Evolutionary conservation across 805 yeast genomes (phyloP).

Genomic region (Metschnikowia hibisci): DNA sequence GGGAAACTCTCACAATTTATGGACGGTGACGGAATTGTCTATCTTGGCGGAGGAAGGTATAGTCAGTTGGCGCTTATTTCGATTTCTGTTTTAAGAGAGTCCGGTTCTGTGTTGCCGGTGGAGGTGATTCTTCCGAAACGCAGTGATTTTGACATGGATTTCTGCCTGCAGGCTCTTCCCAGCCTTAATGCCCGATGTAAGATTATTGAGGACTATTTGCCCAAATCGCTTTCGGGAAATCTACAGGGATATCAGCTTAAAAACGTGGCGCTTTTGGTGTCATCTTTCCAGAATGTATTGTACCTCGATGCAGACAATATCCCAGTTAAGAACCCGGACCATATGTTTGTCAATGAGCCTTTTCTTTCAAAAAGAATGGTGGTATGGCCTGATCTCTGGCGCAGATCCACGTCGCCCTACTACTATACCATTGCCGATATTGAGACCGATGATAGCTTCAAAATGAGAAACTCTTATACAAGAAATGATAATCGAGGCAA

Average conservation of each 20-base stretch:
- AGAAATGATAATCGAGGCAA: constrained; percentile 25
- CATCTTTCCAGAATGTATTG: constrained; percentile 34
- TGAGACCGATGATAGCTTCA: constrained; percentile 17
- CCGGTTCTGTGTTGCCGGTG: constrained; percentile 34
- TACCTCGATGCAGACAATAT: constrained; percentile 40
- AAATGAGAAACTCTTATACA: constrained; percentile 27
- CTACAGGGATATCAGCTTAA: constrained; percentile 34
- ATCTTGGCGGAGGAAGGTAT: constrained; percentile 35
- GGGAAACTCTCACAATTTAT: constrained; percentile 21
- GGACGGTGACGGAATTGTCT: constrained; percentile 40
- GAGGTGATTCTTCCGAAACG: constrained; percentile 35
- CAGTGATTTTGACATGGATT: constrained; percentile 30
- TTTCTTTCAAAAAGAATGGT: constrained; percentile 26
- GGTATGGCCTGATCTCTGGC: constrained; percentile 43
- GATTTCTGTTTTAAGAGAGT: constrained; percentile 29
- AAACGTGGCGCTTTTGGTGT: constrained; percentile 33
- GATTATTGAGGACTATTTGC: constrained; percentile 46
- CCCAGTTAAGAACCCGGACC: constrained; percentile 35
- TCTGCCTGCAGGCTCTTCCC: constrained; percentile 33
- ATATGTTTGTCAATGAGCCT: constrained; percentile 32
- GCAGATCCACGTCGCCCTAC: constrained; percentile 36
- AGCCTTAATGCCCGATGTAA: constrained; percentile 31
- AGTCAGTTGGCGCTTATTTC: constrained; percentile 34
- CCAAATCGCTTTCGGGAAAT: constrained; percentile 18
- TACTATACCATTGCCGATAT: constrained; percentile 34